Conservation (phyloP, 169 alveolate species). For the Pseudocohnilembus persalinus region DNA sequence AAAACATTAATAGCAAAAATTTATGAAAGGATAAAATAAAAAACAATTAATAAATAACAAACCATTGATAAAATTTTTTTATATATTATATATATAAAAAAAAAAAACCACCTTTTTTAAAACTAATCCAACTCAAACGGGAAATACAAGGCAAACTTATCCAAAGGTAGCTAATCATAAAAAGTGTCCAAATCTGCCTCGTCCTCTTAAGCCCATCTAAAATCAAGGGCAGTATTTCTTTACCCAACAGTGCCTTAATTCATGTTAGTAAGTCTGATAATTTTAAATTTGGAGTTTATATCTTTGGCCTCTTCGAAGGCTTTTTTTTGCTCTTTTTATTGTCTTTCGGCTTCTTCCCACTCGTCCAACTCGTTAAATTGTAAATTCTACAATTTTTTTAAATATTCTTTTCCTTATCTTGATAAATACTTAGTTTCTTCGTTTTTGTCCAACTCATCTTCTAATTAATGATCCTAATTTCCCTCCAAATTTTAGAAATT, state of each 20-base stretch:
- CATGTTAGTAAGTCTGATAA: background rate
- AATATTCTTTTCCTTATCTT: background rate
- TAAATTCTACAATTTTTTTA: too few relatives aligned
- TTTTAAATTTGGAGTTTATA: background rate
- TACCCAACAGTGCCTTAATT: background rate
- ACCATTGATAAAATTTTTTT: too few relatives aligned
- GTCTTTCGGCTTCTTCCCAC: background rate
- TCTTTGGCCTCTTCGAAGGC: background rate
- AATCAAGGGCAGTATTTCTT: background rate
- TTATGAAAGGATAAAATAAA: background rate
- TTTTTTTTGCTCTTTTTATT: background rate
- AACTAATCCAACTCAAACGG: slow-evolving; percentile 96
- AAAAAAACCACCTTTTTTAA: slow-evolving; percentile 90
- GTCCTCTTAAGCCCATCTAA: slow-evolving; percentile 45
- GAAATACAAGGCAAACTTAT: slow-evolving; percentile 80
- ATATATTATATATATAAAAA: too few relatives aligned
- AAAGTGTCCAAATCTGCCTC: slow-evolving; percentile 41
- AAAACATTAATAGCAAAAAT: too few relatives aligned
- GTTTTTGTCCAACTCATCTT: too few relatives aligned
- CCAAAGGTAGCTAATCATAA: slow-evolving; percentile 44
- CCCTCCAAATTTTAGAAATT: background rate
- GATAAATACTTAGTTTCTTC: background rate
- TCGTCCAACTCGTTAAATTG: background rate
- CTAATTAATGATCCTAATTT: background rate
- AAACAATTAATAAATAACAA: background rate